Base-by-base conservation (phyloP, 768 basidiomycete species). In the Tulasnella calospora region DNA sequence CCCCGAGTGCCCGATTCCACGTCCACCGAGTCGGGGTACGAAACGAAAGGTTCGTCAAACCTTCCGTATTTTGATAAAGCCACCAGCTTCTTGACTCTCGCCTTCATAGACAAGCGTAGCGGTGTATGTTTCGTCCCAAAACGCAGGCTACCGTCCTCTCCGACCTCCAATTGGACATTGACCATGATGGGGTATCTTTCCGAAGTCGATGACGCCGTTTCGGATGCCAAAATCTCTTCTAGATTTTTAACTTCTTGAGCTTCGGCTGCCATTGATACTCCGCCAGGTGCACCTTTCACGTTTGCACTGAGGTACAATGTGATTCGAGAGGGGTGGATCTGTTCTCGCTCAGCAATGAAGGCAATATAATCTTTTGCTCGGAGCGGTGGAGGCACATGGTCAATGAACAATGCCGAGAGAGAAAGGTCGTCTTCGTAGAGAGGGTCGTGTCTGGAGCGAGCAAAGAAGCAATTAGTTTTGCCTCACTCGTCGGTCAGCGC, bases 301-400 rank as follows among this genome's bases (percentile, higher is more conserved):
- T 9, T 40, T 9, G 40, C 40, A 27, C 57, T 17, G 23, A 61
- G 38, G 71, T 19, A 72, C 4, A 72, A 19, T 30, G 36, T 72
- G 33, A 72, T 36, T 21, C 71, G 71, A n/a, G 71, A 72, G 1
- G 71, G 71, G 33, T 72, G 71, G 35, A 72, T 72, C 17, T n/a
- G 21, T 72, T 72, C 71, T n/a, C 3, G 30, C 3, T 21, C n/a
- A 9, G 19, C n/a, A 30, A 72, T 72, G 33, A 3, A 36, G 9
- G 38, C 71, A 1, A 72, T 72, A 35, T 72, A 72, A 30, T 40
- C 35, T 30, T 38, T 19, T 5, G 33, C 71, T 38, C 36, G 71
- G 71, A 21, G 71, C 13, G 71, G 30, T 36, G 71, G 71, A 19
- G 71, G 33, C 23, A 72, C 71, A 3, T 72, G 9, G 38, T 72